These are phyloP conservation scores for Melocanna baccifera DNA, from an alignment of 176 grass and related monocot species.

Conservation along the genomic window DNA sequence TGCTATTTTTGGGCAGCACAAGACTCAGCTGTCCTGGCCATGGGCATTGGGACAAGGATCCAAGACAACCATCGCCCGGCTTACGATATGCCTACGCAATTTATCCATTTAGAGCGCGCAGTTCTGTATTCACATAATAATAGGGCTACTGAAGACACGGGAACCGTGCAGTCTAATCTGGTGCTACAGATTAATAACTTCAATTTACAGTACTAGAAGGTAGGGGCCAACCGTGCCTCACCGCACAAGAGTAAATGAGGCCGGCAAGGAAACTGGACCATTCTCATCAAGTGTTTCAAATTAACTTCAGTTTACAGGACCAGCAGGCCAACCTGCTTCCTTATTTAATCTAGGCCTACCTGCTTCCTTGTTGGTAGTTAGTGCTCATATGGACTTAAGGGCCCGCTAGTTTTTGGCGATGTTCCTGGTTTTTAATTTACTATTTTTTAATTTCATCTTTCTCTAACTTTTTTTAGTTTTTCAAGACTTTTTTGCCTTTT, in stretches of 20 bases:
- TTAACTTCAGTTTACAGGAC: constrained; percentile 8
- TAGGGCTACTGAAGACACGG: background rate
- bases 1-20: constrained; percentile 41
- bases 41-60: background rate
- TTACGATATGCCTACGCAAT: background rate
- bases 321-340: background rate
- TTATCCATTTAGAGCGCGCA: background rate
- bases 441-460: too few relatives aligned
- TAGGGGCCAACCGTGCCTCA: background rate
- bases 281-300: background rate
- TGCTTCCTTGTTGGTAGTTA: too few relatives aligned
- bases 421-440: too few relatives aligned
- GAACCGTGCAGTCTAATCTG: background rate
- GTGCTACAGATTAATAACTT: constrained; percentile 8
- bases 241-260: background rate
- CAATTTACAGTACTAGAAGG: background rate
- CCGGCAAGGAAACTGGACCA: background rate
- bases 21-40: background rate
- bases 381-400: too few relatives aligned
- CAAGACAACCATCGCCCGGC: background rate
- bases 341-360: background rate
- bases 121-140: background rate
- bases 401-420: too few relatives aligned
- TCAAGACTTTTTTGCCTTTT: too few relatives aligned
- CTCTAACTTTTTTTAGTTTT: too few relatives aligned